These are phyloP conservation scores for Seminavis robusta DNA, from an alignment of 108 stramenopile species.

Conservation along the genomic window DNA sequence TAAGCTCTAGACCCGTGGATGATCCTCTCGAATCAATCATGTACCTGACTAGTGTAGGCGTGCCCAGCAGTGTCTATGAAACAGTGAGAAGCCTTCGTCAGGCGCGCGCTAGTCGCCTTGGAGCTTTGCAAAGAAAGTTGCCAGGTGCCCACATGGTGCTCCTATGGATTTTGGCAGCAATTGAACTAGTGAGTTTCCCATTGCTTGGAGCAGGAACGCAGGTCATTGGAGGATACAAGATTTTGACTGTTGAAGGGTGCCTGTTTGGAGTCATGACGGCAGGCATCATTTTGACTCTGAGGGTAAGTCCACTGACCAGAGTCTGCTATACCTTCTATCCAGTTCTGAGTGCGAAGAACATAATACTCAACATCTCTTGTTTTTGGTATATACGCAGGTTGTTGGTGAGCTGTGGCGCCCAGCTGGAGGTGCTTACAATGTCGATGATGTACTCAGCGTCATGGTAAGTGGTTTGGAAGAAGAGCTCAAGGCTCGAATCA, in stretches of 20 bases:
- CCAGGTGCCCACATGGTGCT: conserved; percentile 62
- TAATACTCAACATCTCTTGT: not conserved
- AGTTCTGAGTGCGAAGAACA: not conserved
- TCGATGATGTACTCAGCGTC: conserved; percentile 64
- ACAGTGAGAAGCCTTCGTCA: conserved; percentile 76
- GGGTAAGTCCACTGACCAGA: conserved; percentile 44
- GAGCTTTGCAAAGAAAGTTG: conserved; percentile 83
- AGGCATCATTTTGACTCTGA: conserved; percentile 73
- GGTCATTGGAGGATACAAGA: conserved; percentile 62
- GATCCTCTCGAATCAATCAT: conserved; percentile 85
- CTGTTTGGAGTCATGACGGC: conserved; percentile 83
- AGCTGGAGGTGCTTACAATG: conserved; percentile 86
- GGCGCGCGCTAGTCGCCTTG: conserved; percentile 69
- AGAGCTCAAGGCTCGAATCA: conserved; percentile 70
- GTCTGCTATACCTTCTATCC: not conserved
- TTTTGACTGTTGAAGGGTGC: conserved; percentile 71
- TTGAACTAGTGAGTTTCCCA: conserved; percentile 71
- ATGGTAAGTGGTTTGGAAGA: conserved; percentile 85
- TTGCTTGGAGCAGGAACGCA: conserved; percentile 66
- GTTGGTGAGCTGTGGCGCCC: conserved; percentile 77
- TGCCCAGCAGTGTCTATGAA: conserved; percentile 75
- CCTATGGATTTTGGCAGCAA: conserved; percentile 60
- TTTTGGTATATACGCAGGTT: conserved; percentile 13
- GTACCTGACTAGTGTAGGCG: conserved; percentile 84
- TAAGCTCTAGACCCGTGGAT: conserved; percentile 69